Base-by-base conservation (phyloP, 306 rosid species). In the Carpinus viminea region DNA sequence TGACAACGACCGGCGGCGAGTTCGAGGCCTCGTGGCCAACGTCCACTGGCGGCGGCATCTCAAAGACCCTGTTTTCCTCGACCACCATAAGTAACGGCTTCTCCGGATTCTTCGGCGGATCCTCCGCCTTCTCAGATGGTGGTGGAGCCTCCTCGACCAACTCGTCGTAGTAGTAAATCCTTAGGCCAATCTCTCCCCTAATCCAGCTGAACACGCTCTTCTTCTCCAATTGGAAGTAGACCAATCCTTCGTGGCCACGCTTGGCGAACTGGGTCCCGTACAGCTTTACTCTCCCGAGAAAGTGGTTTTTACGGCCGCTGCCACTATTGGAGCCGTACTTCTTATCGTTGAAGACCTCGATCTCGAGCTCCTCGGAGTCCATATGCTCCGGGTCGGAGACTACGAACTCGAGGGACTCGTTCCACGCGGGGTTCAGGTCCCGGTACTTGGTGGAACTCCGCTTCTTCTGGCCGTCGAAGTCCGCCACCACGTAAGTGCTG, bases 161-260 rank as follows among this genome's bases (percentile, higher is more conserved):
- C 57, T 95, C 98, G n/a, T 95, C 98, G 9, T 68, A 90, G 80
- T 75, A 95, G 79, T 72, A 88, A 70, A 88, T 85, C 48, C 81
- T 72, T 31, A 88, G 75, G 3, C 98, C 98, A 45, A 95, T 90
- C 65, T 95, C 97, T 1, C 98, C 98, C 24, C 90, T 78, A 16
- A 95, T 77, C 93, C 97, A 95, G 70, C 97, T 92, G 78, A 95
- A 91, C 2, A 95, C 92, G 74, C 98, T 92, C 83, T 85, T 91
- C 97, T 95, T 95, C 93, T 95, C 98, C 45, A 95, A 68, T 0
- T 89, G 81, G 43, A 81, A 83, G 80, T 88, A 88, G 10, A 83
- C 89, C 64, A 92, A 55, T 7, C 93, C 98, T 28, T 95, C 98
- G 9, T 90, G 87, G 0, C 98, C 98, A 71, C 88, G 89, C 70